phyloP scores from a whole-genome alignment of 2,329 filamentous ascomycete genomes.

The Ophiostoma sp. region DNA sequence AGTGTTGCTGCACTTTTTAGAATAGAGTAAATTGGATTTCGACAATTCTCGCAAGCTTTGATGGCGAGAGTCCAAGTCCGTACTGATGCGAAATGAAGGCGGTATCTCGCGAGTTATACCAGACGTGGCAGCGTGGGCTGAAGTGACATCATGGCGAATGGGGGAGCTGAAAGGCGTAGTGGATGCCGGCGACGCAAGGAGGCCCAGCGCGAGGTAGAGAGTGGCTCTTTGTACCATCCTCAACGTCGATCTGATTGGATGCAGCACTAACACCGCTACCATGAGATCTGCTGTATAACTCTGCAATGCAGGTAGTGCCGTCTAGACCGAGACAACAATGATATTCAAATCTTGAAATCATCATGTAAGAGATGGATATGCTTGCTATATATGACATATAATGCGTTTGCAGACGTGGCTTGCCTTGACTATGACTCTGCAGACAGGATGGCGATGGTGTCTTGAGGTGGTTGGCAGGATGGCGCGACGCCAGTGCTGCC shows the following conservation, averaged over 20 bases:
- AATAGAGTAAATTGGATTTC: not conserved
- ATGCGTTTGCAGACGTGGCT: not conserved
- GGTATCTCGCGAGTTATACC: not conserved
- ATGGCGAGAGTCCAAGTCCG: not conserved
- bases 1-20: not conserved
- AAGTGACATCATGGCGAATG: constrained; percentile 7
- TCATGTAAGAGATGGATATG: not conserved
- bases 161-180: constrained; percentile 2
- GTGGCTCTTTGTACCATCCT: not conserved
- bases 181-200: constrained; percentile 12
- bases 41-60: not conserved
- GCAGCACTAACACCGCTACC: constrained; percentile 5
- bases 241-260: not conserved
- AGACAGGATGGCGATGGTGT: not conserved
- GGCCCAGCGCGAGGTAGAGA: not conserved
- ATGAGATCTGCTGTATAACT: constrained; percentile 1
- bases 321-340: not conserved
- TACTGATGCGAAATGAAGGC: not conserved
- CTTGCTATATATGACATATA: not conserved
- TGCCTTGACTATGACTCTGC: not conserved
- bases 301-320: not conserved
- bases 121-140: not conserved
- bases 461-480: not conserved
- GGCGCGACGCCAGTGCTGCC: constrained; percentile 1
- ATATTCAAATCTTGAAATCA: not conserved